Base-by-base conservation (phyloP, 257 asterid genomes). In the Capsicum chinense region DNA sequence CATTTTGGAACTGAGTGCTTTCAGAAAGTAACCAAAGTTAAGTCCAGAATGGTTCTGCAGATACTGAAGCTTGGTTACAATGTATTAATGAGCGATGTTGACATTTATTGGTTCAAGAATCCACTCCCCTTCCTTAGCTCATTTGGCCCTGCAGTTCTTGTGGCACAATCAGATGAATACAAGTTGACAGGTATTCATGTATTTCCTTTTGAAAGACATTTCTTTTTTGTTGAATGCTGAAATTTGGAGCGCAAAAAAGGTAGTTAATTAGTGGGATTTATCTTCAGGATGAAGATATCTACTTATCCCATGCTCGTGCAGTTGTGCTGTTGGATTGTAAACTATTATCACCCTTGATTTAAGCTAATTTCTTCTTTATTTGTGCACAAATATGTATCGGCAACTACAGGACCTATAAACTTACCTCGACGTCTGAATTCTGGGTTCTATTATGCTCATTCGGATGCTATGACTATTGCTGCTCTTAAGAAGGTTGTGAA, bases 1-100 rank as follows among this genome's bases (percentile, higher is more conserved):
- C 99, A 96, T 90, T 96, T 96, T 67, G 99, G 98, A 63, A 92
- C 98, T 0, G 95, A 93, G 79, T 95, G 98, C 91, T 97, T 93
- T 89, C 97, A 89, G 88, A 95, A 82, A 89, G 99, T 97, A 84
- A 97, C 97, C 83, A 93, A 96, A 90, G 97, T 95, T 48, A 96
- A 96, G 89, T 96, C 98, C 26, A 95, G 92, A 89, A 85, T 87
- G 90, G 99, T 96, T 87, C 90, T 96, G 87, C 94, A 92, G 86
- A 93, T 94, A 73, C 80, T 96, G 68, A 93, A 94, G 91, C 92
- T 93, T 11, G 98, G 99, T 67, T 90, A 83, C 83, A 88, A 88
- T 86, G 93, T 88, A 52, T 85, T 90, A 7, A 82, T 90, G 89
- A 90, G 93, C 7, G 91, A 90, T 88, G 93, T 88, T 81, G 93